Evolutionary conservation across 495 filamentous ascomycete genomes (phyloP).

Genomic region (Delitschia confertaspora): DNA sequence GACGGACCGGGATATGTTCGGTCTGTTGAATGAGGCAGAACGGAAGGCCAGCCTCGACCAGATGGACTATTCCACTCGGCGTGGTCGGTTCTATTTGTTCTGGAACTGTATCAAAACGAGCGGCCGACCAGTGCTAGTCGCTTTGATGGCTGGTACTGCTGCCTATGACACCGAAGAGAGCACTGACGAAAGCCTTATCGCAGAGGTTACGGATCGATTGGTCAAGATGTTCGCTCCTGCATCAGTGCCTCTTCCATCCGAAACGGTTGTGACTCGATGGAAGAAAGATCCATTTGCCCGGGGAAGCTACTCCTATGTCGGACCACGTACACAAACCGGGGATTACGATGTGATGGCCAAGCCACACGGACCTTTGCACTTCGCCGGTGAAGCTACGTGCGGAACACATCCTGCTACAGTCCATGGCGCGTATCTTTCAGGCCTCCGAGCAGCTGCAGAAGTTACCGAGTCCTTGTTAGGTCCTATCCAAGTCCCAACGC

Average conservation of each 20-base stretch:
- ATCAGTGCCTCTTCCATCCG: conserved; percentile 63
- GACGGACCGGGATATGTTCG: conserved; percentile 84
- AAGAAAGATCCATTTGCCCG: conserved; percentile 76
- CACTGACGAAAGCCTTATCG: conserved; percentile 61
- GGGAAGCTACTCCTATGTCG: conserved; percentile 91
- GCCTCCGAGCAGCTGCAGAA: conserved; percentile 78
- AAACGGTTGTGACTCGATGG: conserved; percentile 94
- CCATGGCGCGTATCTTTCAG: conserved; percentile 91
- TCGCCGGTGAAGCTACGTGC: conserved; percentile 93
- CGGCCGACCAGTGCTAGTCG: conserved; percentile 77
- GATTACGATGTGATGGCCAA: conserved; percentile 94
- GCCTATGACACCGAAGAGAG: conserved; percentile 74
- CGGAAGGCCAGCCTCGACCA: conserved; percentile 46
- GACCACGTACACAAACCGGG: conserved; percentile 64
- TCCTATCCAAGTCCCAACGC: conserved; percentile 64
- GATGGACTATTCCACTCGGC: conserved; percentile 52
- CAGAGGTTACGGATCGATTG: conserved; percentile 70
- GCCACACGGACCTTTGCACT: conserved; percentile 78
- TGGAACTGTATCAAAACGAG: conserved; percentile 90
- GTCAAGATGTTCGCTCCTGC: conserved; percentile 53
- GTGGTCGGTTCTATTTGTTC: conserved; percentile 91
- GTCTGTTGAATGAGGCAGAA: conserved; percentile 67
- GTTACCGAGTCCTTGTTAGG: conserved; percentile 70
- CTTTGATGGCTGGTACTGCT: conserved; percentile 94
- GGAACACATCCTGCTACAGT: conserved; percentile 94